These are phyloP conservation scores for Backusella mclennaniae DNA, from an alignment of 192 early-diverging fungal genomes.

Conservation along the genomic window DNA sequence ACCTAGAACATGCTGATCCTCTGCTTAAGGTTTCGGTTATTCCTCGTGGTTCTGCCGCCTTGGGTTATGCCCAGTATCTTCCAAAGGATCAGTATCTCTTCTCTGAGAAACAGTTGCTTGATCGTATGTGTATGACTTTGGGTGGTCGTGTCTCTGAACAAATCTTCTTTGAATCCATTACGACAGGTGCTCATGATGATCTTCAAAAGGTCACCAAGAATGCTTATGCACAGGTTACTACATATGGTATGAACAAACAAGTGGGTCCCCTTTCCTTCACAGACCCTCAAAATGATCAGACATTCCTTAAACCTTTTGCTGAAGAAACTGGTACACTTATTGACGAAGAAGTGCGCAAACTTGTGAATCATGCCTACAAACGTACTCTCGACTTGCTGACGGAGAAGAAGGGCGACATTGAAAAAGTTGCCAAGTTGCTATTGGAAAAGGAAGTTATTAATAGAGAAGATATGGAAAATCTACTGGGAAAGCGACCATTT, in stretches of 20 bases:
- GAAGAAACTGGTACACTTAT: slow-evolving; percentile 93
- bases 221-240: slow-evolving; percentile 97
- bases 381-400: slow-evolving; percentile 80
- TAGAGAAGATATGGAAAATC: slow-evolving; percentile 90
- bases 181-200: slow-evolving; percentile 95
- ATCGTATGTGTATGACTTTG: slow-evolving; percentile 89
- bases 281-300: slow-evolving; percentile 63
- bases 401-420: slow-evolving; percentile 81
- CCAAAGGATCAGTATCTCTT: slow-evolving; percentile 97
- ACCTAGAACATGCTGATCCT: slow-evolving; percentile 92
- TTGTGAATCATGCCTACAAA: slow-evolving; percentile 80
- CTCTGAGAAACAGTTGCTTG: slow-evolving; percentile 86
- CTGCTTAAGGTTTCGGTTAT: slow-evolving; percentile 98
- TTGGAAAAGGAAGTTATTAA: slow-evolving; percentile 96
- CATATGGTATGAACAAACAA: slow-evolving; percentile 90
- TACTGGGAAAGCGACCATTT: slow-evolving; percentile 85
- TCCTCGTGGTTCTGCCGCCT: slow-evolving; percentile 89
- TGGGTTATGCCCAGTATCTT: slow-evolving; percentile 99
- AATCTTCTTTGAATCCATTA: slow-evolving; percentile 91
- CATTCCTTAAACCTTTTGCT: slow-evolving; percentile 94
- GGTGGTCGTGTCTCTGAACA: slow-evolving; percentile 85
- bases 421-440: slow-evolving; percentile 88
- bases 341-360: slow-evolving; percentile 90
- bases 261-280: slow-evolving; percentile 89
- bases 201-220: slow-evolving; percentile 93